Conservation (phyloP, 2,329 filamentous ascomycete species). For the Epichloe sp. region DNA sequence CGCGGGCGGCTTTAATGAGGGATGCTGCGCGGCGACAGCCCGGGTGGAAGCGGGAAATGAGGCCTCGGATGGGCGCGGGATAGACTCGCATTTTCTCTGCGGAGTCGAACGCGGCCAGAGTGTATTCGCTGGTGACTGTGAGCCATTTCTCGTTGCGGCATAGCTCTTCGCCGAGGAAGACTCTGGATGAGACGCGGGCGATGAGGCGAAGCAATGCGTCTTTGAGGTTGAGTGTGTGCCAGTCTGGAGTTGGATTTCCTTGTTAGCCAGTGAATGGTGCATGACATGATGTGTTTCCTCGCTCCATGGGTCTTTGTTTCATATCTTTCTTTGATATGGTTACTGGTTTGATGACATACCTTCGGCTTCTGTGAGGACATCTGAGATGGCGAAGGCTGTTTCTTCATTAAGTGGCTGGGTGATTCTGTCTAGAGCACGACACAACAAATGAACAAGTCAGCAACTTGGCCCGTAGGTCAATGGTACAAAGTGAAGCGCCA, state of each 20-base stretch:
- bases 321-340: background rate
- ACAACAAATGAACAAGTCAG: background rate
- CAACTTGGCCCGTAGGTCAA: background rate
- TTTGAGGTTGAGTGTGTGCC: background rate
- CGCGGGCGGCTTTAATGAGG: background rate
- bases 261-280: too few relatives aligned
- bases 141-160: slow-evolving; percentile 33
- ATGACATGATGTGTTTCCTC: too few relatives aligned
- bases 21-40: background rate
- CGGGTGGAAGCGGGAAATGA: slow-evolving; percentile 17
- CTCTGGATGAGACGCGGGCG: slow-evolving; percentile 13
- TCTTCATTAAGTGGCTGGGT: background rate
- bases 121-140: slow-evolving; percentile 22
- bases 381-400: background rate
- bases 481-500: background rate
- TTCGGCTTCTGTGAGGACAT: background rate
- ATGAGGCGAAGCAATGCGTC: background rate
- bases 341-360: background rate
- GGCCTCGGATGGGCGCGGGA: slow-evolving; percentile 29
- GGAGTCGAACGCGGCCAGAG: slow-evolving; percentile 25
- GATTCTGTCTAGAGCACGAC: background rate
- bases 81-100: slow-evolving; percentile 22
- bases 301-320: background rate
- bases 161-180: slow-evolving; percentile 26
- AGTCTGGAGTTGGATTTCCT: background rate